A percentile compares a stretch with the other conserved stretches of the same genome.
Evolutionary conservation across 2,329 filamentous ascomycete species (phyloP).

Genomic region (Bipolaris cookei): DNA sequence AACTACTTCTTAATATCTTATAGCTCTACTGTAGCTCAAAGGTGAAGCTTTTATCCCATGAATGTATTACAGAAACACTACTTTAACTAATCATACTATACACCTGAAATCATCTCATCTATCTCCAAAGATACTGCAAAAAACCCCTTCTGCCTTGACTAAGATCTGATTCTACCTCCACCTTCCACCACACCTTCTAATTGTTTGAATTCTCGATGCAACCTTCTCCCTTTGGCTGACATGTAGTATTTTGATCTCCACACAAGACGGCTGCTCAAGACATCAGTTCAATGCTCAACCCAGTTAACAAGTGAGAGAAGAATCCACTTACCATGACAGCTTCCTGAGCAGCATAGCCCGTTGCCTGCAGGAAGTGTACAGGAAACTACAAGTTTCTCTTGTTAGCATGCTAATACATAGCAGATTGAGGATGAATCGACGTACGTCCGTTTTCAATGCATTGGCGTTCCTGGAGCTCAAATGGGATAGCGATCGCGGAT

Average conservation of each 20-base stretch:
- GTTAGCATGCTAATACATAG: neutral
- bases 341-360: neutral
- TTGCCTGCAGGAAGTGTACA: neutral
- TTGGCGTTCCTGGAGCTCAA: neutral
- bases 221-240: neutral
- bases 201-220: neutral
- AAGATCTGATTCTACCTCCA: neutral
- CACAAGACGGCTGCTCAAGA: neutral
- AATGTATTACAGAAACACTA: no score
- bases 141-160: no score
- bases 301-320: neutral
- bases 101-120: no score
- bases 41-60: no score
- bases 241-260: neutral
- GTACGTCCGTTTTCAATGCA: neutral
- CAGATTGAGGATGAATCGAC: neutral
- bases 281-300: neutral
- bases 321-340: neutral
- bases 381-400: neutral
- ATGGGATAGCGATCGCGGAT: neutral
- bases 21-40: no score
- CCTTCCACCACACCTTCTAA: neutral
- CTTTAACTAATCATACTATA: no score
- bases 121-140: no score
- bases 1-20: no score